phyloP scores from a whole-genome alignment of 1,139 yeast species.

The Kodamaea suecica region DNA sequence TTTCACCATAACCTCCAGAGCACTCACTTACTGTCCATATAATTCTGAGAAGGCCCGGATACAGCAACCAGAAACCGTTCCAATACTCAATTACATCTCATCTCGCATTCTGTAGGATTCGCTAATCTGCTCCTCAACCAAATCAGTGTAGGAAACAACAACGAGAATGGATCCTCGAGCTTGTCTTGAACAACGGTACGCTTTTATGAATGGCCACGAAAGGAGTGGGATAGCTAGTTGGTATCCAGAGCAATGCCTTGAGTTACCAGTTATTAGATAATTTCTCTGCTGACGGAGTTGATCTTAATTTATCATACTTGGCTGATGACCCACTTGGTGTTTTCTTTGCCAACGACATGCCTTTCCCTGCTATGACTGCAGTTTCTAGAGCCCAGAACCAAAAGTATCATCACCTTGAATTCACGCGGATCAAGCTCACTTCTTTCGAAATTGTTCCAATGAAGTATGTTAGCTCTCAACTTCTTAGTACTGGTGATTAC shows the following conservation, averaged over 20 bases:
- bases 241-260: constrained; percentile 22
- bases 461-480: constrained; percentile 38
- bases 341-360: constrained; percentile 16
- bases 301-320: constrained; percentile 30
- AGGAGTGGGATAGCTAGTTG: constrained; percentile 15
- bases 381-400: constrained; percentile 18
- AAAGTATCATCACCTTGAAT: constrained; percentile 7
- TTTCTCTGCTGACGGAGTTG: constrained; percentile 15
- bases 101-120: too few species aligned
- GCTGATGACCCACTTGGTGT: constrained; percentile 10
- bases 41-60: too few species aligned
- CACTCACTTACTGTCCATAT: too few species aligned
- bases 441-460: constrained; percentile 27
- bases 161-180: not conserved
- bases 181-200: not conserved
- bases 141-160: too few species aligned
- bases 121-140: too few species aligned
- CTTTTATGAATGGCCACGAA: not conserved
- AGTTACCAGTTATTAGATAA: constrained; percentile 20
- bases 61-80: too few species aligned
- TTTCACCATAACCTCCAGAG: too few species aligned
- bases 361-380: constrained; percentile 21
- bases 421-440: constrained; percentile 21
- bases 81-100: too few species aligned
- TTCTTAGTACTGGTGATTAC: constrained; percentile 24